Evolutionary conservation across 2,329 filamentous ascomycete genomes (phyloP), one percentile per base, ranked within the genome.

Genomic region (Colletotrichum higginsianum): DNA sequence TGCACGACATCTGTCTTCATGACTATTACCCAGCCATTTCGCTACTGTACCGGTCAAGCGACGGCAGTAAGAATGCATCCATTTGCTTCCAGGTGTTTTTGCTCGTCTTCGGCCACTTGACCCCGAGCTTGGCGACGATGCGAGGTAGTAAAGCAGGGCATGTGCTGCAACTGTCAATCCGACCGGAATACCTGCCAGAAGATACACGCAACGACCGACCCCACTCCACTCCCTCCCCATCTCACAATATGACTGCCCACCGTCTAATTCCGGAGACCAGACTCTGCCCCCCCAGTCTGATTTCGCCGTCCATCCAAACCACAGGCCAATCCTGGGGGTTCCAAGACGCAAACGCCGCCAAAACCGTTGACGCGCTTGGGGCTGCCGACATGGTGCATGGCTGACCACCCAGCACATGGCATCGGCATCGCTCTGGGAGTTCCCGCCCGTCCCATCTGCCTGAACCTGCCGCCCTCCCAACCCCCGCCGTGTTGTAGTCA

Each of bases 361-460:
- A 55, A 16, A 65, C 63, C 61, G 42, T 66, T 50, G 49, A 67
- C 63, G 30, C 56, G 42, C 56, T 64, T 35, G 56, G 30, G 61
- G 46, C 26, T 13, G 50, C 50, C 50, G 44, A 65, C 61, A 60
- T 40, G 61, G 60, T 58, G 66, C 53, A 60, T 67, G 57, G 67
- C 50, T 55, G 30, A 23, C 62, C 67, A 66, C 40, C 30, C 30
- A 62, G 50, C 65, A 68, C 68, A 68, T 71, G 58, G 65, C 64
- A 53, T 58, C 23, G 38, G 65, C 64, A 58, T 58, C 30, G 38
- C 65, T 63, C 65, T 68, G 68, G 68, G 68, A 68, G 58, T 42
- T 71, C 68, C 68, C 68, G 68, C 68, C 65, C 68, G 68, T 71
- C 68, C 65, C 68, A 71, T 71, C 65, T 71, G 53, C 58, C 35